phyloP scores from a whole-genome alignment of 768 basidiomycete genomes.

The Phaeotremella skinneri region DNA sequence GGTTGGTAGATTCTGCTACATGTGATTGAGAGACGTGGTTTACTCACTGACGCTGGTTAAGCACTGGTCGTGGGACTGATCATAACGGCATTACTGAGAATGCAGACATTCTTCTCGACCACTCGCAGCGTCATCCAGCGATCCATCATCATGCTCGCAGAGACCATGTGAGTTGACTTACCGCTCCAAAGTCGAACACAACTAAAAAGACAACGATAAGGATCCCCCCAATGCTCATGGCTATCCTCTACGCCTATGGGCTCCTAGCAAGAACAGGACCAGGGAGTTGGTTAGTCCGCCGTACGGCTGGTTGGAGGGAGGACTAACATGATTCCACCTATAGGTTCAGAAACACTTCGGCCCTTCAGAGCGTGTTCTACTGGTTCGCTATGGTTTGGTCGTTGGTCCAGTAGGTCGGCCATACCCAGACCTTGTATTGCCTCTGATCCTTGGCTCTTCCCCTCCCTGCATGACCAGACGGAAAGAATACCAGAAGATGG shows the following conservation, averaged over 20 bases:
- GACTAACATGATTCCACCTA: too few relatives aligned
- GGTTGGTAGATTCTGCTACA: background rate
- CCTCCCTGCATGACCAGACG: background rate
- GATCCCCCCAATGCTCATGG: slow-evolving; percentile 2
- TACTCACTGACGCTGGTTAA: background rate
- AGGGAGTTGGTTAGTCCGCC: background rate
- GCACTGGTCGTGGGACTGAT: background rate
- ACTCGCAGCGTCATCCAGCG: background rate
- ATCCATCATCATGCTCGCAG: background rate
- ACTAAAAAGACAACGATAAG: background rate
- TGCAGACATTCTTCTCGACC: slow-evolving; percentile 4
- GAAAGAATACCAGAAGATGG: background rate
- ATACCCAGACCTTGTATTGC: too few relatives aligned
- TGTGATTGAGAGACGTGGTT: background rate
- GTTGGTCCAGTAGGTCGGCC: background rate
- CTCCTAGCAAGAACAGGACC: background rate
- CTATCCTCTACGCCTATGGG: background rate
- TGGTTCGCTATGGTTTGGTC: slow-evolving; percentile 1
- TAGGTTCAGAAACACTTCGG: background rate
- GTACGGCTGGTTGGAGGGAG: background rate
- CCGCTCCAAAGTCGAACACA: background rate
- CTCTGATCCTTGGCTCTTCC: too few relatives aligned
- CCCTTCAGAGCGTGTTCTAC: slow-evolving; percentile 2
- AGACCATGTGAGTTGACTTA: background rate
- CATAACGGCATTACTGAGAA: background rate